phyloP scores from a whole-genome alignment of 225 moss, liverwort and hornwort species.

The Bryum argenteum region DNA sequence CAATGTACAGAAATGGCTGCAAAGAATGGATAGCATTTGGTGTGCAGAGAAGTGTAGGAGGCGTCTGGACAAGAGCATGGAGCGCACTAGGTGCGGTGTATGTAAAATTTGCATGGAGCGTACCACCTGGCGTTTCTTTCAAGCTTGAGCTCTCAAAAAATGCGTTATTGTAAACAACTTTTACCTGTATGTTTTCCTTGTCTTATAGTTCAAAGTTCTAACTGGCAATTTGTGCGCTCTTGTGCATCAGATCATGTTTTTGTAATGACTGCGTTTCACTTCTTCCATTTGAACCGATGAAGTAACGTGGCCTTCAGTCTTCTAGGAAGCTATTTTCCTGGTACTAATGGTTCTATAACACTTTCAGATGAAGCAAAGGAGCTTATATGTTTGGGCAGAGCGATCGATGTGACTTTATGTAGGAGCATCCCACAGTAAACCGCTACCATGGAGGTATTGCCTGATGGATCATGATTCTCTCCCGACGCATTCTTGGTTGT shows the following conservation, averaged over 20 bases:
- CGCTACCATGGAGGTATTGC: constrained; percentile 93
- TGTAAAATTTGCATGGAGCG: constrained; percentile 80
- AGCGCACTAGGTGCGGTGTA: constrained; percentile 59
- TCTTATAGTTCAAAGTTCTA: constrained; percentile 11
- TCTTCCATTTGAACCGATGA: background rate
- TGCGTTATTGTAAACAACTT: constrained; percentile 63
- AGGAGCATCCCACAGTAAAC: constrained; percentile 89
- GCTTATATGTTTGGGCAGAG: constrained; percentile 98
- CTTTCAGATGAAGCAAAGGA: constrained; percentile 79
- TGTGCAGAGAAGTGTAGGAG: background rate
- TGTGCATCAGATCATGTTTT: constrained; percentile 1
- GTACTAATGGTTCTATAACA: constrained; percentile 7
- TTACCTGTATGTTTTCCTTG: constrained; percentile 70
- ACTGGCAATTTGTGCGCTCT: background rate
- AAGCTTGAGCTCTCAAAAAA: constrained; percentile 72
- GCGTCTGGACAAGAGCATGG: too few relatives aligned
- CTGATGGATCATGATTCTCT: constrained; percentile 6
- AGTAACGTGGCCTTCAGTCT: background rate
- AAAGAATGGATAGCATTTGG: too few relatives aligned
- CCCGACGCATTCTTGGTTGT: background rate
- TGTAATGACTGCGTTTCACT: background rate
- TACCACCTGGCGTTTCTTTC: constrained; percentile 68
- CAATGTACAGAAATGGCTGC: too few relatives aligned
- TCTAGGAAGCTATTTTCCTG: constrained; percentile 5
- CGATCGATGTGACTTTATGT: constrained; percentile 85